Evolutionary conservation across 352 stramenopile species (phyloP).

Genomic region (Globisporangium polare): DNA sequence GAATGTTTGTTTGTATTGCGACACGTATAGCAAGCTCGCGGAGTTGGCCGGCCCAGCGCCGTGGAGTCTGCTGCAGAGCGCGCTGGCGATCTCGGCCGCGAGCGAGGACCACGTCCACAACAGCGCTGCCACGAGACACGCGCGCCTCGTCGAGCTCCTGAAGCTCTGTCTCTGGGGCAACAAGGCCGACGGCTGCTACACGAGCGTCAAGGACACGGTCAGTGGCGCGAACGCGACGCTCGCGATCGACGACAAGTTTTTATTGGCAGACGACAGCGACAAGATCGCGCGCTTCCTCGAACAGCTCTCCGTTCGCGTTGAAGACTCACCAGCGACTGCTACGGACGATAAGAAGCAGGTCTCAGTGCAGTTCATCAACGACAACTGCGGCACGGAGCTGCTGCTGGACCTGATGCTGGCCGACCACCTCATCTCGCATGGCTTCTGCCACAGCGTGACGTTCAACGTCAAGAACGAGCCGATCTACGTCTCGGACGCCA

Average conservation of each 20-base stretch:
- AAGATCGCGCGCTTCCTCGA: constrained; percentile 45
- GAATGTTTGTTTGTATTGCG: not conserved
- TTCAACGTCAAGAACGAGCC: constrained; percentile 72
- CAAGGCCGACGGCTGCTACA: constrained; percentile 76
- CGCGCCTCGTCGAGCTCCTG: constrained; percentile 46
- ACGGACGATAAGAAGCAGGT: constrained; percentile 2
- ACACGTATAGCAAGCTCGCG: constrained; percentile 36
- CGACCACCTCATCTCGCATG: constrained; percentile 52
- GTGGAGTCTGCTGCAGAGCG: constrained; percentile 57
- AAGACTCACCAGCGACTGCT: not conserved
- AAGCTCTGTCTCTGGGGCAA: constrained; percentile 79
- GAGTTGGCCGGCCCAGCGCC: constrained; percentile 50
- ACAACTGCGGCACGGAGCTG: constrained; percentile 76
- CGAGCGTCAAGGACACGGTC: constrained; percentile 65
- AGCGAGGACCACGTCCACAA: constrained; percentile 9
- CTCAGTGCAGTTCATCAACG: constrained; percentile 65
- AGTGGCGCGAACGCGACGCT: constrained; percentile 48
- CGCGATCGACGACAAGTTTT: constrained; percentile 47
- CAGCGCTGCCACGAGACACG: constrained; percentile 24
- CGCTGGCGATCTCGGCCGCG: constrained; percentile 25
- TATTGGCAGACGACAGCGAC: constrained; percentile 56
- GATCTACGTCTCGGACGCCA: constrained; percentile 82
- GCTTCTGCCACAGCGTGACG: constrained; percentile 50
- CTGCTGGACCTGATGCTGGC: constrained; percentile 62
- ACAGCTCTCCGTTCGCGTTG: not conserved